These are phyloP conservation scores for Cryptomeria japonica DNA, from an alignment of 75 land plant species.

Conservation along the genomic window DNA sequence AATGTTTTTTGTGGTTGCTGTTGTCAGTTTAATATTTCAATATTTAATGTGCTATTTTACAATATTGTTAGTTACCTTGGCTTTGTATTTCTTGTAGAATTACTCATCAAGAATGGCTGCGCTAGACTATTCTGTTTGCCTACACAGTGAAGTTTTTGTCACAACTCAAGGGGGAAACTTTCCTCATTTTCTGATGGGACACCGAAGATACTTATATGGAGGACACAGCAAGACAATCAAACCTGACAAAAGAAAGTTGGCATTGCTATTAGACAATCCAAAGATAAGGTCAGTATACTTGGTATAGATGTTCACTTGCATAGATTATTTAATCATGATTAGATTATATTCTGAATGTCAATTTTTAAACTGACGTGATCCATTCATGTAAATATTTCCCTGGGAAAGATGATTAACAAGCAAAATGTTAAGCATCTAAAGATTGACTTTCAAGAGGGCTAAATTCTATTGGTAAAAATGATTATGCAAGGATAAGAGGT, in stretches of 20 bases:
- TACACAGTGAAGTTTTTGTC: constrained; percentile 98
- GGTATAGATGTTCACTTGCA: constrained; percentile 25
- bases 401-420: neutral
- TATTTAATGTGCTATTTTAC: neutral
- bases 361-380: neutral
- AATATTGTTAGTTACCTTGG: constrained; percentile 3
- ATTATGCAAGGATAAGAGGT: neutral
- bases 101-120: constrained; percentile 98
- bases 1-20: neutral
- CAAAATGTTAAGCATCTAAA: neutral
- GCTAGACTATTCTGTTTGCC: constrained; percentile 94
- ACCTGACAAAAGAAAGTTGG: constrained; percentile 94
- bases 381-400: neutral
- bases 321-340: constrained; percentile 1
- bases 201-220: constrained; percentile 80
- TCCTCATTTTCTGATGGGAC: constrained; percentile 97
- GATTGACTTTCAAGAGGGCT: neutral
- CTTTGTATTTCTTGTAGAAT: constrained; percentile 41
- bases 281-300: constrained; percentile 37
- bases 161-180: constrained; percentile 99
- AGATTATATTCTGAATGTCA: neutral
- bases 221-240: constrained; percentile 92
- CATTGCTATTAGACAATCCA: constrained; percentile 78
- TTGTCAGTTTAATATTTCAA: neutral
- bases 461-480: neutral